A percentile compares a stretch with the other conserved stretches of the same genome.
Conservation (phyloP, 1,284 basidiomycete genomes). For the Cryptococcus floricola region DNA sequence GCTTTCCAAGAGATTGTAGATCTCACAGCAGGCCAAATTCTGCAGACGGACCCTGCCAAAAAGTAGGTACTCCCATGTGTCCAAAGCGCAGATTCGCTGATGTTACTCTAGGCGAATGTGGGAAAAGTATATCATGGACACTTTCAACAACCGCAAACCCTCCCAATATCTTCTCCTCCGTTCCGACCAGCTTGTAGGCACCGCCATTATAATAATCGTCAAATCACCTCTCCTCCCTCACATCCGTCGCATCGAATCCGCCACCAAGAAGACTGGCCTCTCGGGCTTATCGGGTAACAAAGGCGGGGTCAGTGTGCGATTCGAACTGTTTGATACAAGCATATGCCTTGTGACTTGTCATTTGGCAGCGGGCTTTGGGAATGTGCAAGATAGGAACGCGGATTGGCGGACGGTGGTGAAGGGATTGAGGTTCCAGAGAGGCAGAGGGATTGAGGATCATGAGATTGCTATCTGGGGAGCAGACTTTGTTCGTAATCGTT, state of each 20-base stretch:
- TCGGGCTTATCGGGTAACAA: constrained; percentile 98
- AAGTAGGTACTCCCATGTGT: constrained; percentile 53
- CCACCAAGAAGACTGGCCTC: constrained; percentile 93
- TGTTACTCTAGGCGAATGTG: constrained; percentile 67
- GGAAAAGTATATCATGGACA: constrained; percentile 78
- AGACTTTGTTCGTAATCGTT: constrained; percentile 57
- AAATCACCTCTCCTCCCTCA: constrained; percentile 69
- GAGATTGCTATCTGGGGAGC: constrained; percentile 85
- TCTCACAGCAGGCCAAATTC: constrained; percentile 91
- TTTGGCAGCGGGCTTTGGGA: constrained; percentile 86
- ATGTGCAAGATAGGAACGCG: constrained; percentile 83
- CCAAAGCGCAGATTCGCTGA: neutral
- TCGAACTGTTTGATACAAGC: constrained; percentile 83
- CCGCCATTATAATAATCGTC: constrained; percentile 81
- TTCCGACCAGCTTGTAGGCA: constrained; percentile 94
- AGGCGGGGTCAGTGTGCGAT: constrained; percentile 85
- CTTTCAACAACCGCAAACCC: constrained; percentile 66
- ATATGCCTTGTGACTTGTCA: constrained; percentile 92
- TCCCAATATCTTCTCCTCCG: constrained; percentile 79
- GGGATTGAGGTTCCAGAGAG: constrained; percentile 80
- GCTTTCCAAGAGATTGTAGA: constrained; percentile 98
- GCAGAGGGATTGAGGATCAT: constrained; percentile 82
- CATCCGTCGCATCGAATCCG: constrained; percentile 85
- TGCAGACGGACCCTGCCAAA: constrained; percentile 94
- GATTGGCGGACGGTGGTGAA: constrained; percentile 85